These are phyloP conservation scores for Postia placenta DNA, from an alignment of 768 basidiomycete genomes.

Conservation along the genomic window DNA sequence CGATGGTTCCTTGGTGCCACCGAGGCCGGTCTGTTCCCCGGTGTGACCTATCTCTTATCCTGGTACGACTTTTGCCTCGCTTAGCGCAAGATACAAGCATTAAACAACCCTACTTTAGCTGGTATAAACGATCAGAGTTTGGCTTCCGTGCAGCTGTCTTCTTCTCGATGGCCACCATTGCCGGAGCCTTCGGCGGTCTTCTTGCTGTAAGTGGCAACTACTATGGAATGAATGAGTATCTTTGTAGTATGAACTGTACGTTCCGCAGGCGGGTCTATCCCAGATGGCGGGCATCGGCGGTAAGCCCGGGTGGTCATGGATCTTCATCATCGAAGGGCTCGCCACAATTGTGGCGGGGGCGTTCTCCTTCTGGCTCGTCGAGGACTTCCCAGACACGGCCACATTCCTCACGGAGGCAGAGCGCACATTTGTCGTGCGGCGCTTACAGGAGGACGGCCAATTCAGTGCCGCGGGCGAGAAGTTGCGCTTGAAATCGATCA, in stretches of 20 bases:
- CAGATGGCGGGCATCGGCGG: slow-evolving; percentile 68
- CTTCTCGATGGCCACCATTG: slow-evolving; percentile 62
- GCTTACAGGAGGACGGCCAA: slow-evolving; percentile 61
- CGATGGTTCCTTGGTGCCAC: slow-evolving; percentile 67
- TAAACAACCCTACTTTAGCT: slow-evolving; percentile 30
- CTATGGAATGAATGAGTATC: background rate
- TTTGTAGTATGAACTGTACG: background rate
- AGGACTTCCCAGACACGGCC: slow-evolving; percentile 80
- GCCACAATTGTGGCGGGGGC: slow-evolving; percentile 59
- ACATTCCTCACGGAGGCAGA: slow-evolving; percentile 71
- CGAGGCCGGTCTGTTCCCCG: slow-evolving; percentile 51
- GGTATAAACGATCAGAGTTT: slow-evolving; percentile 73
- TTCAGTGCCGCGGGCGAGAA: slow-evolving; percentile 69
- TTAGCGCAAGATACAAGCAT: background rate
- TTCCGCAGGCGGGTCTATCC: slow-evolving; percentile 47
- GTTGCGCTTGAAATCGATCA: slow-evolving; percentile 51
- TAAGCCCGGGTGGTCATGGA: slow-evolving; percentile 64
- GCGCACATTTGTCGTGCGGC: slow-evolving; percentile 55
- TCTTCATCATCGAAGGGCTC: slow-evolving; percentile 72
- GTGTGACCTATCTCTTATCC: slow-evolving; percentile 68
- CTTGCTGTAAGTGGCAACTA: slow-evolving; percentile 44
- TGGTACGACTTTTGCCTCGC: slow-evolving; percentile 36
- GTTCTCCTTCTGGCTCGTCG: slow-evolving; percentile 68
- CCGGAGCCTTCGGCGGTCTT: slow-evolving; percentile 78
- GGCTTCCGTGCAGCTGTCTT: slow-evolving; percentile 45